Percentiles rank a stretch among this genome's conserved stretches.
Evolutionary conservation across 2,329 filamentous ascomycete species (phyloP).

Genomic region (Emmonsiellopsis sp.): DNA sequence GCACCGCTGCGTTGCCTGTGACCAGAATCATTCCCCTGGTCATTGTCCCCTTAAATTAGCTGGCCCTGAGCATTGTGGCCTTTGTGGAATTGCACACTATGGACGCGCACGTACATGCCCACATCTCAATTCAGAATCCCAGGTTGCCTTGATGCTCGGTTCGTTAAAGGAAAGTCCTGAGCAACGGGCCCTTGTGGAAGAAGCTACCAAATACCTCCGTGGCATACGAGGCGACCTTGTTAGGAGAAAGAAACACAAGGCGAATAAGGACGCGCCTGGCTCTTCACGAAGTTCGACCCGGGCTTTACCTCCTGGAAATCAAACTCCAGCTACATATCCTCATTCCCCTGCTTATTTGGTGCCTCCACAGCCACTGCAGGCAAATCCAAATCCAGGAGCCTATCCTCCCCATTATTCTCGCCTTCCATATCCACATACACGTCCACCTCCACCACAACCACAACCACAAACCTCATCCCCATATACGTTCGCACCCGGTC

Average conservation of each 20-base stretch:
- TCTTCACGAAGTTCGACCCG: not conserved
- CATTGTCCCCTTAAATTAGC: slow-evolving; percentile 52
- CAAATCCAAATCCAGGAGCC: not conserved
- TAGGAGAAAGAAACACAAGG: slow-evolving; percentile 37
- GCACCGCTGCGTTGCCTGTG: slow-evolving; percentile 46
- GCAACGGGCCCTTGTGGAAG: slow-evolving; percentile 42
- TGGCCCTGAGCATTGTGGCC: slow-evolving; percentile 52
- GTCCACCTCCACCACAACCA: not conserved
- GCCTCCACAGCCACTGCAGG: not conserved
- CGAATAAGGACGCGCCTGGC: not conserved
- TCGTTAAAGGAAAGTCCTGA: slow-evolving; percentile 53
- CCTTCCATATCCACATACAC: not conserved
- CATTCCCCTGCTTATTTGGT: not conserved
- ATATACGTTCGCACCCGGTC: too few species aligned
- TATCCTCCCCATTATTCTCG: not conserved
- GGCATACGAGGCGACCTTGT: slow-evolving; percentile 49
- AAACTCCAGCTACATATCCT: not conserved
- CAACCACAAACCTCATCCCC: not conserved
- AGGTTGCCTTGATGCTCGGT: slow-evolving; percentile 56
- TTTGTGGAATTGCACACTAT: slow-evolving; percentile 56
- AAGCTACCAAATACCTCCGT: slow-evolving; percentile 48
- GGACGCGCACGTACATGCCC: slow-evolving; percentile 50
- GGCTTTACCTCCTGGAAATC: not conserved
- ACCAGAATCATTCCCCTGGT: slow-evolving; percentile 45
- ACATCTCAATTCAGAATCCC: slow-evolving; percentile 52